Base-by-base conservation (phyloP, 106 monocot species). In the Phalaenopsis aphrodite region DNA sequence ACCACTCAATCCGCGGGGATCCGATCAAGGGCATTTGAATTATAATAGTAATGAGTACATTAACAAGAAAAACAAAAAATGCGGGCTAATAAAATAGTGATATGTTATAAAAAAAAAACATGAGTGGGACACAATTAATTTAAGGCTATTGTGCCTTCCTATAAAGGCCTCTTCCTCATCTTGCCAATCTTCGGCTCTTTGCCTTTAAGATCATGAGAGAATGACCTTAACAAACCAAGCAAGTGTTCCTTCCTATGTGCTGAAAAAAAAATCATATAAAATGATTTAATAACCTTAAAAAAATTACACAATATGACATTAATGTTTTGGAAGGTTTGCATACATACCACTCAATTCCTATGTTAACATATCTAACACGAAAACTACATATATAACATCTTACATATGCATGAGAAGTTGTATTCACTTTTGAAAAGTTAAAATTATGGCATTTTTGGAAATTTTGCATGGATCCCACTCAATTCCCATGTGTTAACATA, bases 191-290 rank as follows among this genome's bases (percentile, higher is more conserved):
- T 86, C 43, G 91, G 88, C 49, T 91, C 93, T 56, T 93, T 95
- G 41, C 81, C 87, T 87, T 95, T 95, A 84, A 93, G 76, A 80
- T 95, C 91, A 79, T 82, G 83, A 41, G 93, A 77, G 64, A 91
- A 89, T 37, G 87, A 81, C 78, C 91, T 88, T 75, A 95, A 75
- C 30, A 93, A 49, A n/a, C 85, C 72, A 47, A 79, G 80, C 83
- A 95, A 82, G 41, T 89, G 84, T 55, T 93, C 89, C 77, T 93
- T 95, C 78, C 95, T 89, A 68, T 95, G 95, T n/a, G 95, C 93
- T 95, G 86, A 78, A 85, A 84, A 36, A 45, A 0, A 4, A 6
- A 65, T 14, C 39, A 39, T 4, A 69, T 69, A 9, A 68, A 57
- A 69, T 69, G 6, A 69, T 39, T 36, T 4, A 69, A 69, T 69